Percentiles rank a stretch among this genome's conserved stretches.
phyloP scores from a whole-genome alignment of 169 alveolate species.

The Cryptosporidium viatorum region DNA sequence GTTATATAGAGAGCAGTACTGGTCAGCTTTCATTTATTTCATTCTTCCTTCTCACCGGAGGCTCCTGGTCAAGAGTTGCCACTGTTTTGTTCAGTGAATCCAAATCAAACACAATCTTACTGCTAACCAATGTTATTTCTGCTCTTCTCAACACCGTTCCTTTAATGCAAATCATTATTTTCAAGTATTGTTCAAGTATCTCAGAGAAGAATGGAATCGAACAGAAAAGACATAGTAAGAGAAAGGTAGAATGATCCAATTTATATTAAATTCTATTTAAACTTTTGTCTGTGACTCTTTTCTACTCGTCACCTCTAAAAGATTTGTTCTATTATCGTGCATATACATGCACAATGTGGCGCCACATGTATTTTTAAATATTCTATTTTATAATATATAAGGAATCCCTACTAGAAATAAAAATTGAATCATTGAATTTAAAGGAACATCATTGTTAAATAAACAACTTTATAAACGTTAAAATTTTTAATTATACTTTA shows the following conservation, averaged over 20 bases:
- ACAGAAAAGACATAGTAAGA: slow-evolving; percentile 20
- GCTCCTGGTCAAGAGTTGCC: slow-evolving; percentile 70
- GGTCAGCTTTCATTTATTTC: slow-evolving; percentile 74
- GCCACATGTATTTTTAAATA: neutral
- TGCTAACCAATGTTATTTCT: slow-evolving; percentile 52
- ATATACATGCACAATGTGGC: neutral
- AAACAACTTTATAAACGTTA: neutral
- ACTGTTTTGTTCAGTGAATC: slow-evolving; percentile 65
- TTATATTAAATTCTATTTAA: neutral
- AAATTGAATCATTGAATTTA: neutral
- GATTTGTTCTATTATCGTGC: neutral
- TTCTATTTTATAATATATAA: no score
- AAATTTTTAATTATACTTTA: no score
- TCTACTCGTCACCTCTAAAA: neutral
- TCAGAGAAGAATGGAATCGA: slow-evolving; percentile 28
- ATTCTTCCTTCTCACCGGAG: slow-evolving; percentile 56
- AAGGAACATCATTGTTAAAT: no score
- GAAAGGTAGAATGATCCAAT: slow-evolving; percentile 26
- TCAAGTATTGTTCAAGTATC: slow-evolving; percentile 53
- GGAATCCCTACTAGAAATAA: neutral
- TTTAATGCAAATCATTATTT: slow-evolving; percentile 47
- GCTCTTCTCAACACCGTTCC: slow-evolving; percentile 65
- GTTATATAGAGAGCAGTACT: slow-evolving; percentile 59
- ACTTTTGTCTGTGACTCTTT: neutral
- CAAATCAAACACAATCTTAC: slow-evolving; percentile 35